Evolutionary conservation across 225 moss, liverwort and hornwort genomes (phyloP).

Genomic region (Sphagnum contortum): DNA sequence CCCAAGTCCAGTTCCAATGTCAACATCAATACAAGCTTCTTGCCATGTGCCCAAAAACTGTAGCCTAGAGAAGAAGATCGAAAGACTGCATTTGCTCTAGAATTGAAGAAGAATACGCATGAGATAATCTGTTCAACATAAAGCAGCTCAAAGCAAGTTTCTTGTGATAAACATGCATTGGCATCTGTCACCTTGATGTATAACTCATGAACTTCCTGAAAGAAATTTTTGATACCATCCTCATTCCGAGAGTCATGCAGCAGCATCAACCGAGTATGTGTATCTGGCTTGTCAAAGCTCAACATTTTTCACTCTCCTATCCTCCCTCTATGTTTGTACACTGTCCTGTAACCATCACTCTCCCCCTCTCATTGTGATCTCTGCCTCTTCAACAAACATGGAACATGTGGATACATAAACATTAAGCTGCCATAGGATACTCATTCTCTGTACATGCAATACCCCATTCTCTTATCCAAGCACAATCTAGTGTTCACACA

Average conservation of each 20-base stretch:
- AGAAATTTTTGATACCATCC: slow-evolving; percentile 91
- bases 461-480: too few species aligned
- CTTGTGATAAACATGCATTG: background rate
- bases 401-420: too few species aligned
- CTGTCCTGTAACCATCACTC: too few species aligned
- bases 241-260: slow-evolving; percentile 96
- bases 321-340: too few species aligned
- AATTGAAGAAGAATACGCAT: background rate
- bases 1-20: too few species aligned
- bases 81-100: background rate
- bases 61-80: background rate
- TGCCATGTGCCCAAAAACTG: background rate
- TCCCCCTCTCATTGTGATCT: too few species aligned
- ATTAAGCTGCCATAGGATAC: too few species aligned
- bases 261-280: slow-evolving; percentile 73
- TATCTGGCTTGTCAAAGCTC: slow-evolving; percentile 10
- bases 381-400: too few species aligned
- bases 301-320: background rate
- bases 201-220: slow-evolving; percentile 95
- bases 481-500: too few species aligned
- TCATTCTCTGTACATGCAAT: too few species aligned
- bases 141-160: background rate
- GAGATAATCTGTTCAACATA: background rate
- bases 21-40: too few species aligned
- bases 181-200: slow-evolving; percentile 69